Base-by-base conservation (phyloP, 805 yeast species). In the Brettanomyces custersianus region DNA sequence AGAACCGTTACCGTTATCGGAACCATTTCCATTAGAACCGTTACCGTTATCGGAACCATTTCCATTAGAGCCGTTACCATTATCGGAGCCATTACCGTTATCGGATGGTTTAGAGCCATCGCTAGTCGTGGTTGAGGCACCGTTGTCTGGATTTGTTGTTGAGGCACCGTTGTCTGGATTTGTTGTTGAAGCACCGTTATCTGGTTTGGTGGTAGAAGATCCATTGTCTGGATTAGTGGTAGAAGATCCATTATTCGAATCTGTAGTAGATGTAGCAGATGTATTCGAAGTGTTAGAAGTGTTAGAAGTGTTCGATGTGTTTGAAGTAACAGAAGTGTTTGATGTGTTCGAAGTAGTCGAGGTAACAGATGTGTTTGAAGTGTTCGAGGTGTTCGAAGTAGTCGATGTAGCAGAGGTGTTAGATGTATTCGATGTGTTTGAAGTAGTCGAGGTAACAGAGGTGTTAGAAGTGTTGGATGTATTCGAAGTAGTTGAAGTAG, bases 1-100 rank as follows among this genome's bases (percentile, higher is more conserved):
- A 25, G 54, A 50, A 21, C 65, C 59, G 30, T 42, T 52, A 12
- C 44, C 47, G 7, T 59, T 67, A 33, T 54, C 42, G 18, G 49
- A n/a, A n/a, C n/a, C 49, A 26, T 36, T 35, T 18, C 34, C 19
- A n/a, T n/a, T n/a, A n/a, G n/a, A n/a, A n/a, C n/a, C n/a, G n/a
- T n/a, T n/a, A n/a, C n/a, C n/a, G n/a, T n/a, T n/a, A 18, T 36
- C 15, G 16, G 35, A 4, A 29, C 34, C 12, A 5, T 16, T 19
- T 28, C 17, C 15, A 22, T 31, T 31, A 7, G 12, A 16, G 20
- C 22, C 10, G n/a, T 16, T 13, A 20, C 8, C 13, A 12, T 16
- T 7, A 16, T 10, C 8, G 32, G 6, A 10, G 32, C 22, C 21
- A 15, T 23, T 13, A 13, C 21, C 33, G 20, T 26, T 11, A 17